phyloP scores from a whole-genome alignment of 495 filamentous ascomycete genomes.

The Podospora sp. region DNA sequence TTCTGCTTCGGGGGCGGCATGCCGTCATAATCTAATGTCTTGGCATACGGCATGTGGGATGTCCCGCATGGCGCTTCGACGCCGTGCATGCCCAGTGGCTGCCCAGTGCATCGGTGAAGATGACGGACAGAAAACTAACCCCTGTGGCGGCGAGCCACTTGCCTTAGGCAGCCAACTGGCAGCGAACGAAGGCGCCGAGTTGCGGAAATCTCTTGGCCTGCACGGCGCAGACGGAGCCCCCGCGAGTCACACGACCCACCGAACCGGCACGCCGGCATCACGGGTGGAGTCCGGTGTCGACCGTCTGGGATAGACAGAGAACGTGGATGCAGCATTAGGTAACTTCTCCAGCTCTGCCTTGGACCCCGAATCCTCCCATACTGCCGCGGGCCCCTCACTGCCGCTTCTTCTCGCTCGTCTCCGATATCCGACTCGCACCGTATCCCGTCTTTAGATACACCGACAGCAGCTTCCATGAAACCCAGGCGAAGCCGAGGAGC shows the following conservation, averaged over 20 bases:
- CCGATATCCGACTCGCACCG: slow-evolving; percentile 22
- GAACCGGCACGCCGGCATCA: background rate
- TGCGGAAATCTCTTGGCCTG: background rate
- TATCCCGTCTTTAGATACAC: slow-evolving; percentile 41
- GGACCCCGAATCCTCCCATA: background rate
- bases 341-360: background rate
- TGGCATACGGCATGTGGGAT: background rate
- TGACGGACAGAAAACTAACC: background rate
- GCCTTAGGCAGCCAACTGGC: background rate
- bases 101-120: background rate
- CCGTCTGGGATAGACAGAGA: background rate
- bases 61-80: background rate
- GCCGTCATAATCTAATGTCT: background rate
- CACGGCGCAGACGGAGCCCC: background rate
- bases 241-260: background rate
- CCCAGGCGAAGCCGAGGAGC: slow-evolving; percentile 72
- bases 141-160: background rate
- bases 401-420: slow-evolving; percentile 43
- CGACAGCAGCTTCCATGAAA: slow-evolving; percentile 64
- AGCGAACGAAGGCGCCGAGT: background rate
- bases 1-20: background rate
- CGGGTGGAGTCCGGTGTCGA: background rate
- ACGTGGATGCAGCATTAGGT: background rate
- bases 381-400: slow-evolving; percentile 30
- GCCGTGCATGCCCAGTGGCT: background rate